phyloP scores from a whole-genome alignment of 2,329 filamentous ascomycete species.

The Didymella keratinophila region DNA sequence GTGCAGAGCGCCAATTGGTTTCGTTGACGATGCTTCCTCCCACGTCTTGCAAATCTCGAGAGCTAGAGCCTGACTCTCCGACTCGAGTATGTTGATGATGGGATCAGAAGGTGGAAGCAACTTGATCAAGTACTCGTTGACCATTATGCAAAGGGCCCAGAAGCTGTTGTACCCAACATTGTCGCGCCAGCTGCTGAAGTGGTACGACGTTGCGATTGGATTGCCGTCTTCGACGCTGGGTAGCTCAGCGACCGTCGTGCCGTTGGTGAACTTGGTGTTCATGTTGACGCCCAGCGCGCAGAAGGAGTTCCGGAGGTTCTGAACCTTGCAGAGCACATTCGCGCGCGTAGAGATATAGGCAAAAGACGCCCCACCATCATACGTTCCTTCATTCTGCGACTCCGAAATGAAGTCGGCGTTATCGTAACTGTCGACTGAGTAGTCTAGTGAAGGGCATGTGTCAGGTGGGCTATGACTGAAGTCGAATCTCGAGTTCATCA shows the following conservation, averaged over 20 bases:
- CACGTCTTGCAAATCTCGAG: slow-evolving; percentile 47
- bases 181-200: slow-evolving; percentile 43
- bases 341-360: slow-evolving; percentile 17
- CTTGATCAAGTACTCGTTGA: slow-evolving; percentile 41
- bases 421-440: slow-evolving; percentile 28
- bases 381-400: slow-evolving; percentile 17
- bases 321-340: slow-evolving; percentile 35
- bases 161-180: slow-evolving; percentile 44
- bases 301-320: slow-evolving; percentile 36
- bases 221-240: slow-evolving; percentile 28
- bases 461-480: slow-evolving; percentile 21
- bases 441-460: slow-evolving; percentile 33
- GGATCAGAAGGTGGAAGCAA: slow-evolving; percentile 37
- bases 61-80: slow-evolving; percentile 38
- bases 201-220: slow-evolving; percentile 37
- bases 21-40: slow-evolving; percentile 46
- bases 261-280: slow-evolving; percentile 33
- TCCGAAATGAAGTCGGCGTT: slow-evolving; percentile 28
- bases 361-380: slow-evolving; percentile 5
- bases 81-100: slow-evolving; percentile 31
- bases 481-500: slow-evolving; percentile 5
- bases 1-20: slow-evolving; percentile 45
- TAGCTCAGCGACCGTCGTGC: slow-evolving; percentile 31
- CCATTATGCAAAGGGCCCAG: slow-evolving; percentile 44
- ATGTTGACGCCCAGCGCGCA: slow-evolving; percentile 30